Conservation (phyloP, 768 basidiomycete species). For the Dentipellis fragilis region DNA sequence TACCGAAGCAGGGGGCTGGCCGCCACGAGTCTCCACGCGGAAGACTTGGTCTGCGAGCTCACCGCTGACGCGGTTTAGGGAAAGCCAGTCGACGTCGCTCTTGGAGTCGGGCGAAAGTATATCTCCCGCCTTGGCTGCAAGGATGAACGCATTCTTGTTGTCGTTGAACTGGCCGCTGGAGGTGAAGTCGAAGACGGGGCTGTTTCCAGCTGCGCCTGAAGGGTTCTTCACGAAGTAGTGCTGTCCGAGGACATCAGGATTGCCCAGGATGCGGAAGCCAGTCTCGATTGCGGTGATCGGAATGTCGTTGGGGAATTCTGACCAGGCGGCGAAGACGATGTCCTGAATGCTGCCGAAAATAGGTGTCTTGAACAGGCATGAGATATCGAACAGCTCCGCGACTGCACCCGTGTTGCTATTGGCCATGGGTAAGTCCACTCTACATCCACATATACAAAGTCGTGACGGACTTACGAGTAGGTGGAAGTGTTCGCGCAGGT, state of each 20-base stretch:
- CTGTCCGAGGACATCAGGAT: conserved; percentile 1
- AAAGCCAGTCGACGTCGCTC: conserved; percentile 7
- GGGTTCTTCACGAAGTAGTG: conserved; percentile 5
- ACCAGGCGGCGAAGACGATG: conserved; percentile 1
- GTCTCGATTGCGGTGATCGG: background rate
- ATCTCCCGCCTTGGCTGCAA: conserved; percentile 1
- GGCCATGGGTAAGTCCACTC: background rate
- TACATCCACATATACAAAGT: background rate
- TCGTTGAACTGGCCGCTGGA: background rate
- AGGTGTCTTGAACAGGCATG: background rate
- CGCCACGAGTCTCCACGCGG: conserved; percentile 4
- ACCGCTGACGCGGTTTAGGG: background rate
- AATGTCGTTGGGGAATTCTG: background rate
- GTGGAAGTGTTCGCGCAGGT: background rate
- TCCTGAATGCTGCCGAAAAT: background rate
- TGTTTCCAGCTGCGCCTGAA: background rate
- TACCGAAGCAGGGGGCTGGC: conserved; percentile 7
- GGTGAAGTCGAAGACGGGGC: conserved; percentile 7
- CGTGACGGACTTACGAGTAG: conserved; percentile 1
- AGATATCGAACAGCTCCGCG: conserved; percentile 8
- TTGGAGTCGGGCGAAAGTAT: background rate
- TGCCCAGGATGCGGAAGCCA: background rate
- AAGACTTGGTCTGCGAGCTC: conserved; percentile 2
- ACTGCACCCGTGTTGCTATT: conserved; percentile 8
- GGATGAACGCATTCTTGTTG: conserved; percentile 3